These are phyloP conservation scores for Phascolomyces articulosus DNA, from an alignment of 371 early-diverging fungal genomes.

Conservation along the genomic window DNA sequence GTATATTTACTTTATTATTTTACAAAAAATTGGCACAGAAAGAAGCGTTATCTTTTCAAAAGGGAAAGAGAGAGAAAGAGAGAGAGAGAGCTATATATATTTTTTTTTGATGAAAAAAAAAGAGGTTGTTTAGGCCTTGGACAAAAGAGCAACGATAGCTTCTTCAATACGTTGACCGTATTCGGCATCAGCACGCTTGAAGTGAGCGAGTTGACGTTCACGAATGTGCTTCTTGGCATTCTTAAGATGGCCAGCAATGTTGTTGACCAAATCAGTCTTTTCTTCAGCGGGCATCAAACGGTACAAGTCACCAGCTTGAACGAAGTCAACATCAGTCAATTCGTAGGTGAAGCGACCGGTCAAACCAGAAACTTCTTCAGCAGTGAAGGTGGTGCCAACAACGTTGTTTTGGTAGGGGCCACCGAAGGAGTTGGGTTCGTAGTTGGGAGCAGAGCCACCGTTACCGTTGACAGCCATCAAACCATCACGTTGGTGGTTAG, in stretches of 20 bases:
- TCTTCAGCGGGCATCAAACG: conserved; percentile 65
- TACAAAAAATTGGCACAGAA: not conserved
- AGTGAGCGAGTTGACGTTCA: conserved; percentile 75
- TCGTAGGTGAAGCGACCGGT: conserved; percentile 65
- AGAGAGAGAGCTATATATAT: no score
- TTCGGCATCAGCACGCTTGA: conserved; percentile 77
- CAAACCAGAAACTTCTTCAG: conserved; percentile 48
- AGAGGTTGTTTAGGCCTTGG: conserved; percentile 15
- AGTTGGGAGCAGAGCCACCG: conserved; percentile 73
- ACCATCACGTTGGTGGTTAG: conserved; percentile 81
- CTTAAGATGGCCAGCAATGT: conserved; percentile 75
- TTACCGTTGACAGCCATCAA: conserved; percentile 68
- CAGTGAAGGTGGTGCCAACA: conserved; percentile 41
- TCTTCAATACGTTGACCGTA: conserved; percentile 73
- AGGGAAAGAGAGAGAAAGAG: no score
- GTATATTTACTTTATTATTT: not conserved
- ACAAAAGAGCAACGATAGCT: conserved; percentile 7
- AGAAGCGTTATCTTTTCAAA: no score
- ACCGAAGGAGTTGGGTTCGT: conserved; percentile 75
- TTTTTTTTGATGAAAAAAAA: not conserved
- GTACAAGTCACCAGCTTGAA: conserved; percentile 75
- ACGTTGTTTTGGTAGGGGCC: conserved; percentile 61
- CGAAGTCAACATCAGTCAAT: conserved; percentile 73
- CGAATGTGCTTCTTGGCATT: conserved; percentile 73
- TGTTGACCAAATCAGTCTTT: conserved; percentile 69